phyloP scores from a whole-genome alignment of 306 rosid genomes.

The Oemleria cerasiformis region DNA sequence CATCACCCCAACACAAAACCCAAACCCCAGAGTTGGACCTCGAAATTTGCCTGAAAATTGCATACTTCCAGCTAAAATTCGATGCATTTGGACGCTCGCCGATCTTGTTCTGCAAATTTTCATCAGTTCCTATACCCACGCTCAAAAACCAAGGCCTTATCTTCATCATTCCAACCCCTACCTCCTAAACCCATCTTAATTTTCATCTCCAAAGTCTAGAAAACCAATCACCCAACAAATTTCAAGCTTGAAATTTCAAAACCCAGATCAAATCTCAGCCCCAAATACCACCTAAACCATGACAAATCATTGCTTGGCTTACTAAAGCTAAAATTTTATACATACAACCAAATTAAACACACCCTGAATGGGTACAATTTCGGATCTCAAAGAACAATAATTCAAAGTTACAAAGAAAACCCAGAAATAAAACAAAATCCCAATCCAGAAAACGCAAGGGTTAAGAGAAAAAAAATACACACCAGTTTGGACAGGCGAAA shows the following conservation, averaged over 20 bases:
- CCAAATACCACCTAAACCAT: constrained; percentile 10
- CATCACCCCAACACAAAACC: constrained; percentile 97
- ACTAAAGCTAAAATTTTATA: constrained; percentile 15
- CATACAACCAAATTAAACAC: constrained; percentile 23
- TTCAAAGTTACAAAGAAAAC: constrained; percentile 17
- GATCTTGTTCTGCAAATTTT: constrained; percentile 78
- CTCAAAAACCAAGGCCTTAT: constrained; percentile 56
- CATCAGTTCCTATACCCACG: constrained; percentile 68
- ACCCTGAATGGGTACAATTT: constrained; percentile 14
- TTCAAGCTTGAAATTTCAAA: constrained; percentile 19
- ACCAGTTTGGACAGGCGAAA: constrained; percentile 30
- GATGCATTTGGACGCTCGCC: constrained; percentile 69
- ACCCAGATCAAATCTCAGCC: constrained; percentile 43
- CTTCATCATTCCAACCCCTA: constrained; percentile 69
- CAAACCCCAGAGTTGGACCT: constrained; percentile 76
- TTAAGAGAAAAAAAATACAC: constrained; percentile 13
- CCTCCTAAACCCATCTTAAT: constrained; percentile 61
- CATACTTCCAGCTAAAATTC: constrained; percentile 90
- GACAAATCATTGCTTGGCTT: background rate
- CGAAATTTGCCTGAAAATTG: constrained; percentile 89
- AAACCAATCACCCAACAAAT: constrained; percentile 14
- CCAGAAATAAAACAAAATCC: constrained; percentile 13
- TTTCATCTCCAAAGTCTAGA: constrained; percentile 52
- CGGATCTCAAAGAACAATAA: constrained; percentile 45
- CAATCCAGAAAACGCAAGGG: constrained; percentile 6